Evolutionary conservation across 2,329 filamentous ascomycete genomes (phyloP).

Genomic region (Fusarium tuaranense): DNA sequence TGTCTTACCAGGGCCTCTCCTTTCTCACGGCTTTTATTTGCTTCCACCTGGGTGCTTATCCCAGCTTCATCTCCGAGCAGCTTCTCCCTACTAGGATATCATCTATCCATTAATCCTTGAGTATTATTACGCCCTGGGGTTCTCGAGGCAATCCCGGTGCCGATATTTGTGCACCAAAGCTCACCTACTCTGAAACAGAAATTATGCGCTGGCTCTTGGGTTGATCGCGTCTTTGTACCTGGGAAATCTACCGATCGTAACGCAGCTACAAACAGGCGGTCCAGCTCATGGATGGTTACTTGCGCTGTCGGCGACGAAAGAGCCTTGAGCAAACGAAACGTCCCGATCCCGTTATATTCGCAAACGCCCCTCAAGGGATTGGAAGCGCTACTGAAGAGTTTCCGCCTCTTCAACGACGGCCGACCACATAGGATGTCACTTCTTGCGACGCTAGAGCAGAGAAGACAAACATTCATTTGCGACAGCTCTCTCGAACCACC

Average conservation of each 20-base stretch:
- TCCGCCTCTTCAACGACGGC: neutral
- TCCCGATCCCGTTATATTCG: neutral
- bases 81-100: neutral
- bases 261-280: neutral
- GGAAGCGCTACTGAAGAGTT: neutral
- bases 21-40: constrained; percentile 4
- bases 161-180: neutral
- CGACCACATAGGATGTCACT: neutral
- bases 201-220: neutral
- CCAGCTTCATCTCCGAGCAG: neutral
- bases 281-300: neutral
- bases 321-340: constrained; percentile 3
- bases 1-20: constrained; percentile 1
- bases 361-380: neutral
- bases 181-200: neutral
- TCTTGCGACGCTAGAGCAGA: neutral
- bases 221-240: neutral
- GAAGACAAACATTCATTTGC: neutral
- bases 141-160: neutral
- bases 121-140: neutral
- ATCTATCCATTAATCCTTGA: neutral
- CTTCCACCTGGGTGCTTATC: neutral
- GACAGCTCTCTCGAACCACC: neutral
- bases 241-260: neutral
- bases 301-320: neutral